Conservation (phyloP, 129 eudicot species). For the Calendula officinalis region DNA sequence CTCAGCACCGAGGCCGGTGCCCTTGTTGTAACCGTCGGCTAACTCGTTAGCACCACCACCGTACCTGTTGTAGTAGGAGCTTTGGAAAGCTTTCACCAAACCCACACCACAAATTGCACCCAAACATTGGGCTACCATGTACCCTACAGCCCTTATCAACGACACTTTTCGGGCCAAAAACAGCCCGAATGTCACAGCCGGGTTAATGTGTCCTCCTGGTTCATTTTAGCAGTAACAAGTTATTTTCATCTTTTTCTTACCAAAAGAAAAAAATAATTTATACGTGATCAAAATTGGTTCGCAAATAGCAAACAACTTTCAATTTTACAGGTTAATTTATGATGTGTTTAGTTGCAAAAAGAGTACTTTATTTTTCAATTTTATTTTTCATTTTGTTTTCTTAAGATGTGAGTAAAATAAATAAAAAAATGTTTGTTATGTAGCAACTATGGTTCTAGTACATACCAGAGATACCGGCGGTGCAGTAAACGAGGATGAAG, state of each 20-base stretch:
- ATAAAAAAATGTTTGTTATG: no score
- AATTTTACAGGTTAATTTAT: no score
- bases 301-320: no score
- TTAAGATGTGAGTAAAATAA: no score
- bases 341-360: no score
- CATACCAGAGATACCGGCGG: conserved; percentile 95
- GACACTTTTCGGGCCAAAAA: conserved; percentile 86
- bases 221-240: conserved; percentile 21
- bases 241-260: background rate
- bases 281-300: background rate
- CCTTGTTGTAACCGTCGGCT: conserved; percentile 70
- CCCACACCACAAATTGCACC: conserved; percentile 96
- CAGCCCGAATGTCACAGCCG: conserved; percentile 86
- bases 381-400: no score
- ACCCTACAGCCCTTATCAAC: conserved; percentile 64
- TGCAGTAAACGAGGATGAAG: conserved; percentile 93
- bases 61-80: conserved; percentile 52
- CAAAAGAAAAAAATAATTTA: background rate
- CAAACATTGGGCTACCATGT: conserved; percentile 84
- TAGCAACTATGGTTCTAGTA: background rate
- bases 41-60: conserved; percentile 83
- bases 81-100: conserved; percentile 79
- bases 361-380: no score
- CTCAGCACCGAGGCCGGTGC: conserved; percentile 82
- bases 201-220: conserved; percentile 92